Evolutionary conservation across 2,329 filamentous ascomycete genomes (phyloP).

Genomic region (Metarhizium sp.): DNA sequence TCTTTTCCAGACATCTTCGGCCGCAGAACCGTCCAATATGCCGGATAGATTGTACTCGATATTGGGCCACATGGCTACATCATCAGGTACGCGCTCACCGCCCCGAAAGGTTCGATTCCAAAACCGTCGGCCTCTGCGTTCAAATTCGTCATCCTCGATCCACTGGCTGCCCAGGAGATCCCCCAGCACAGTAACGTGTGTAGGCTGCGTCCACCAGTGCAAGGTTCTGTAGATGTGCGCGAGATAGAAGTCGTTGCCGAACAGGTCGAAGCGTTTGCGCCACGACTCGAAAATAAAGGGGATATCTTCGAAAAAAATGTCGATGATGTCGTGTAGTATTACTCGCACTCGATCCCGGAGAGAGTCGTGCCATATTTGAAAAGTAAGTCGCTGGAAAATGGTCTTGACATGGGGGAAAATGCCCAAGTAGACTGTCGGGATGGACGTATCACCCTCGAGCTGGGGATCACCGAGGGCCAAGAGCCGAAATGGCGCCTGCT

Average conservation of each 20-base stretch:
- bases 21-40: slow-evolving; percentile 33
- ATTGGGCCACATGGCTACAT: slow-evolving; percentile 38
- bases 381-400: slow-evolving; percentile 37
- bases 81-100: slow-evolving; percentile 52
- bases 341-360: slow-evolving; percentile 43
- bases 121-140: slow-evolving; percentile 59
- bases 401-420: slow-evolving; percentile 44
- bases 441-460: slow-evolving; percentile 82
- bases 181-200: slow-evolving; percentile 80
- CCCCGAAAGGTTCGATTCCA: slow-evolving; percentile 75
- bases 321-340: slow-evolving; percentile 48
- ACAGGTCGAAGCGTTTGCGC: slow-evolving; percentile 76
- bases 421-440: slow-evolving; percentile 49
- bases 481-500: slow-evolving; percentile 68
- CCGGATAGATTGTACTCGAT: slow-evolving; percentile 41
- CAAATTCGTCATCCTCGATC: slow-evolving; percentile 81
- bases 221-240: slow-evolving; percentile 83
- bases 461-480: slow-evolving; percentile 87
- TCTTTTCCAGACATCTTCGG: slow-evolving; percentile 53
- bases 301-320: slow-evolving; percentile 58
- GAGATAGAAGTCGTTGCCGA: slow-evolving; percentile 91
- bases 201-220: slow-evolving; percentile 75
- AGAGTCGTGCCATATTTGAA: slow-evolving; percentile 33
- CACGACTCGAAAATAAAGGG: slow-evolving; percentile 55
- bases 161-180: slow-evolving; percentile 93